A percentile compares a stretch with the other conserved stretches of the same genome.
These are phyloP conservation scores for Tetracladium setigerum DNA, from an alignment of 495 filamentous ascomycete genomes.

Conservation along the genomic window DNA sequence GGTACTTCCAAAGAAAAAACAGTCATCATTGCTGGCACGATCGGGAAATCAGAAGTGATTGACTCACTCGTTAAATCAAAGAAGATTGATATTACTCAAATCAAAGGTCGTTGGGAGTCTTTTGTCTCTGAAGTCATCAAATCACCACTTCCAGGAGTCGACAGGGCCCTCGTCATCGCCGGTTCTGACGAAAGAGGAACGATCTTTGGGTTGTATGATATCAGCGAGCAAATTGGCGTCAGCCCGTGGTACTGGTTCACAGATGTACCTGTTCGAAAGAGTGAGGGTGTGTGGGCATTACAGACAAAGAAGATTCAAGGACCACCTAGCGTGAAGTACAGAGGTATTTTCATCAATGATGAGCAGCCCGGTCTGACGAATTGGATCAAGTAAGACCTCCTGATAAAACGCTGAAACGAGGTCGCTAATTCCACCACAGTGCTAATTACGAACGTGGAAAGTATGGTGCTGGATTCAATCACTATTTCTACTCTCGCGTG, in stretches of 20 bases:
- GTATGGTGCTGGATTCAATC: conserved; percentile 53
- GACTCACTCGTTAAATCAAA: conserved; percentile 42
- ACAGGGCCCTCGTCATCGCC: conserved; percentile 58
- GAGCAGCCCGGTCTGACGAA: conserved; percentile 65
- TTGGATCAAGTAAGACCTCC: conserved; percentile 49
- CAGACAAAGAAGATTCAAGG: conserved; percentile 46
- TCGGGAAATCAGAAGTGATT: conserved; percentile 55
- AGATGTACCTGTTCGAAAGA: conserved; percentile 51
- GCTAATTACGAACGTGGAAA: conserved; percentile 37
- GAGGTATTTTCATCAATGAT: conserved; percentile 75
- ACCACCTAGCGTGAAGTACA: conserved; percentile 62
- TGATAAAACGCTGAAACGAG: conserved; percentile 10
- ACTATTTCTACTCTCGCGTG: conserved; percentile 58
- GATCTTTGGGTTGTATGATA: conserved; percentile 66
- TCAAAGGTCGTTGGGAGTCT: conserved; percentile 62
- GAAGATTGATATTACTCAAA: conserved; percentile 47
- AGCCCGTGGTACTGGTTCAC: conserved; percentile 75
- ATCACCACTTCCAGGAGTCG: conserved; percentile 47
- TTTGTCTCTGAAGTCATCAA: conserved; percentile 54
- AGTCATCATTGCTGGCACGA: conserved; percentile 64
- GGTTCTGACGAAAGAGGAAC: conserved; percentile 61
- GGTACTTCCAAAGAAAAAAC: conserved; percentile 36
- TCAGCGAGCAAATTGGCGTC: conserved; percentile 71
- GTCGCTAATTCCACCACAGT: background rate
- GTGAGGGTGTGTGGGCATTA: conserved; percentile 47